Conservation (phyloP, 441 rosid species). For the Viola pubescens region DNA sequence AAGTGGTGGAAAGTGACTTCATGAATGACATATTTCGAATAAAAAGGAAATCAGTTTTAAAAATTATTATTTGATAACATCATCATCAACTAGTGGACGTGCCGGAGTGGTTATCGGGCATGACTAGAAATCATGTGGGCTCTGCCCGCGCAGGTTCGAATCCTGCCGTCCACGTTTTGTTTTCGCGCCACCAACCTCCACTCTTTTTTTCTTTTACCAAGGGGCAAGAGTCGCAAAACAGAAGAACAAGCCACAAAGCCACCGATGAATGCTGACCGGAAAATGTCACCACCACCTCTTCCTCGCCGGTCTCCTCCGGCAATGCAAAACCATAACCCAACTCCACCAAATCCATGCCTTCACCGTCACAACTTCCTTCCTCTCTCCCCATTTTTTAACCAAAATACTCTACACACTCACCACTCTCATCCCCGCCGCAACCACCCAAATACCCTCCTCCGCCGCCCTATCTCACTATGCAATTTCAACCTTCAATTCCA, state of each 20-base stretch:
- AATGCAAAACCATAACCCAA: constrained; percentile 33
- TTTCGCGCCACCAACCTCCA: no score
- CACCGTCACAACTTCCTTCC: constrained; percentile 28
- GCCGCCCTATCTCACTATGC: constrained; percentile 25
- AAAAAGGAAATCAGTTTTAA: no score
- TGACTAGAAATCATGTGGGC: constrained; percentile 98
- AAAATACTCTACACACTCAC: constrained; percentile 35
- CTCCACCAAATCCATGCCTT: constrained; percentile 47
- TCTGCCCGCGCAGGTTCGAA: constrained; percentile 95
- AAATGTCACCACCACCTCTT: no score
- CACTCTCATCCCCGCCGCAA: constrained; percentile 6
- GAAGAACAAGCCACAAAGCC: no score
- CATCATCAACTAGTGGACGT: constrained; percentile 29
- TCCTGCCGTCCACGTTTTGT: constrained; percentile 73
- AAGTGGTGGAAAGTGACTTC: no score
- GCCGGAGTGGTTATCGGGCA: constrained; percentile 79
- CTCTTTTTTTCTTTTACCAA: no score
- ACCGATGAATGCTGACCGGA: no score
- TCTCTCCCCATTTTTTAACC: constrained; percentile 14
- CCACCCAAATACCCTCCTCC: neutral
- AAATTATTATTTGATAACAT: no score
- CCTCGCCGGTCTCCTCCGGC: constrained; percentile 15
- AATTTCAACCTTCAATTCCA: constrained; percentile 26
- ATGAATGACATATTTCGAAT: no score
- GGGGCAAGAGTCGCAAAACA: no score